A percentile compares a stretch with the other conserved stretches of the same genome.
phyloP scores from a whole-genome alignment of 441 rosid species.

The Jatropha multifida region DNA sequence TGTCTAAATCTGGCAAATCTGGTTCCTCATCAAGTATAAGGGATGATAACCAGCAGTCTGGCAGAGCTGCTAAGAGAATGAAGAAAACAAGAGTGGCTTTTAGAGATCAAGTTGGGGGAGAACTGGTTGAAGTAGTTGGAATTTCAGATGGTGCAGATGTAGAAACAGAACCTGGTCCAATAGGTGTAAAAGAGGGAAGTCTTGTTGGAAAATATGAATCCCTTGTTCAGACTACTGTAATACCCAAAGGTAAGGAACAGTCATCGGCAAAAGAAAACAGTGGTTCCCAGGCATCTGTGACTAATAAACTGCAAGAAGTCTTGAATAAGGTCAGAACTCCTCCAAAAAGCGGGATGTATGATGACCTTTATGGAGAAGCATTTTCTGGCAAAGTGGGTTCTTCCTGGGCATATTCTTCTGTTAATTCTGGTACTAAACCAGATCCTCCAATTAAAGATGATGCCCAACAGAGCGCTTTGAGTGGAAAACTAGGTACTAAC shows the following conservation, averaged over 20 bases:
- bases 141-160: constrained; percentile 94
- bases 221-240: constrained; percentile 69
- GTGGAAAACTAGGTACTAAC: constrained; percentile 32
- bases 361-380: constrained; percentile 76
- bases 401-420: constrained; percentile 68
- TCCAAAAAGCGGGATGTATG: constrained; percentile 63
- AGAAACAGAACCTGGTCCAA: constrained; percentile 95
- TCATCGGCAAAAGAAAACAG: constrained; percentile 43
- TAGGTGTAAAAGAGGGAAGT: constrained; percentile 93
- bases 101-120: constrained; percentile 88
- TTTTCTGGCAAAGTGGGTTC: constrained; percentile 73
- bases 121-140: constrained; percentile 88
- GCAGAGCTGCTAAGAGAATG: constrained; percentile 54
- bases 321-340: constrained; percentile 57
- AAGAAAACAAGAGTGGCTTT: constrained; percentile 66
- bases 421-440: constrained; percentile 24
- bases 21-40: constrained; percentile 28
- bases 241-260: constrained; percentile 77
- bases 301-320: constrained; percentile 70
- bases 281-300: constrained; percentile 52
- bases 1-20: constrained; percentile 31
- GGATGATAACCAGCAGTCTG: constrained; percentile 33
- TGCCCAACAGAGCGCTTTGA: constrained; percentile 26
- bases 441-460: constrained; percentile 40
- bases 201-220: constrained; percentile 96